Evolutionary conservation across 192 early-diverging fungal genomes (phyloP).

Genomic region (Diversispora eburnea): DNA sequence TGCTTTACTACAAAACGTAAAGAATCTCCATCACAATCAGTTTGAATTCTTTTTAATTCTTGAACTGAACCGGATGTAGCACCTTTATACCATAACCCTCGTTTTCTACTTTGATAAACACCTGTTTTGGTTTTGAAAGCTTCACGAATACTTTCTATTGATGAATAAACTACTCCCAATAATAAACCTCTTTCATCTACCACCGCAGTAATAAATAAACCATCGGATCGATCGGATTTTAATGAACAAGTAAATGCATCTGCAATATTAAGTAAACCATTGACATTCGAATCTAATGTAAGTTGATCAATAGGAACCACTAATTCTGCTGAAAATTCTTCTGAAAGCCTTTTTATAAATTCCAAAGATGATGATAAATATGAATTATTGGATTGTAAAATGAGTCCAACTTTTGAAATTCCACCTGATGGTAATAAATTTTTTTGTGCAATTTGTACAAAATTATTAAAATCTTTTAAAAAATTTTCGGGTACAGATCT

Average conservation of each 20-base stretch:
- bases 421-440: constrained; percentile 1
- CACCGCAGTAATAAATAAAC: constrained; percentile 87
- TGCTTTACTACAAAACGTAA: constrained; percentile 86
- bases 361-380: neutral
- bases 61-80: constrained; percentile 94
- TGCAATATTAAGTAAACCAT: constrained; percentile 46
- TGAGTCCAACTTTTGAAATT: neutral
- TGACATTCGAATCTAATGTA: constrained; percentile 9
- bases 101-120: constrained; percentile 86
- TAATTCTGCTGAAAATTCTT: constrained; percentile 1
- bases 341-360: constrained; percentile 1
- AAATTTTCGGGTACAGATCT: neutral
- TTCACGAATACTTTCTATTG: constrained; percentile 73
- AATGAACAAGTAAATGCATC: constrained; percentile 54
- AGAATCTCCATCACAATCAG: constrained; percentile 90
- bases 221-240: constrained; percentile 86
- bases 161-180: constrained; percentile 92
- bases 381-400: neutral
- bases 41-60: constrained; percentile 65
- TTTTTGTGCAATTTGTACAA: constrained; percentile 4
- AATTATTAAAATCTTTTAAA: constrained; percentile 5
- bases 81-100: constrained; percentile 97
- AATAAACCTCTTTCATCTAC: constrained; percentile 86
- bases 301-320: constrained; percentile 10
- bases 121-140: constrained; percentile 74